Evolutionary conservation across 345 rosid genomes (phyloP).

Genomic region (Cardamine chenopodiifolia): DNA sequence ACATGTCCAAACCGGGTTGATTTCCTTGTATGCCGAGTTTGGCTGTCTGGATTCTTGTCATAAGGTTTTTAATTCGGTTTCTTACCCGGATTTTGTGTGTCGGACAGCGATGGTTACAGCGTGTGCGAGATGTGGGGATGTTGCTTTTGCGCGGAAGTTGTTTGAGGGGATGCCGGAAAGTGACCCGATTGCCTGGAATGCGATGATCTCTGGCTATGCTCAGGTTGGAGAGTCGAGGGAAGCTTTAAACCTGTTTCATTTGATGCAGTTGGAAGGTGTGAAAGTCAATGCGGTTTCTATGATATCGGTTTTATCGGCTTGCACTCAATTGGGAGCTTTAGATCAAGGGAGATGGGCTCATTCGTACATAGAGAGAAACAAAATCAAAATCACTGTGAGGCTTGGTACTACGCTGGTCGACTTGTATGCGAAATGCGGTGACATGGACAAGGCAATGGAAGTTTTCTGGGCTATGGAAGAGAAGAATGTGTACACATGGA

Average conservation of each 20-base stretch:
- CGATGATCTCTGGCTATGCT: conserved; percentile 61
- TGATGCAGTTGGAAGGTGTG: conserved; percentile 63
- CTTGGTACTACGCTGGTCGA: conserved; percentile 65
- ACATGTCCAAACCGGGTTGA: conserved; percentile 61
- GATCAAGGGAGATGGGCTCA: conserved; percentile 75
- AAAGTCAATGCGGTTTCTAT: conserved; percentile 58
- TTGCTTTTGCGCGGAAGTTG: conserved; percentile 49
- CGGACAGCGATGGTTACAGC: conserved; percentile 67
- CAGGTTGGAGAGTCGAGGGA: conserved; percentile 55
- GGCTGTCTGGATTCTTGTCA: conserved; percentile 51
- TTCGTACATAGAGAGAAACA: conserved; percentile 55
- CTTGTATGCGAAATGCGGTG: conserved; percentile 66
- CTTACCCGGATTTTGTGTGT: conserved; percentile 59
- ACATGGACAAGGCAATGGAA: conserved; percentile 58
- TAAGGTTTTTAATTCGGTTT: conserved; percentile 46
- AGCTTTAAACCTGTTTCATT: conserved; percentile 55
- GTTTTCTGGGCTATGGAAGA: conserved; percentile 59
- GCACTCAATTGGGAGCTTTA: conserved; percentile 59
- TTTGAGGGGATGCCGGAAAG: conserved; percentile 64
- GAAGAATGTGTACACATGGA: conserved; percentile 66
- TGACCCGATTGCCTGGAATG: conserved; percentile 61
- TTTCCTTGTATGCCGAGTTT: conserved; percentile 58
- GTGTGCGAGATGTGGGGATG: conserved; percentile 61
- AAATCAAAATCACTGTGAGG: conserved; percentile 49
- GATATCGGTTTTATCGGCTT: conserved; percentile 65